Evolutionary conservation across 73 alveolate species (phyloP).

Genomic region (Tetrahymena borealis): DNA sequence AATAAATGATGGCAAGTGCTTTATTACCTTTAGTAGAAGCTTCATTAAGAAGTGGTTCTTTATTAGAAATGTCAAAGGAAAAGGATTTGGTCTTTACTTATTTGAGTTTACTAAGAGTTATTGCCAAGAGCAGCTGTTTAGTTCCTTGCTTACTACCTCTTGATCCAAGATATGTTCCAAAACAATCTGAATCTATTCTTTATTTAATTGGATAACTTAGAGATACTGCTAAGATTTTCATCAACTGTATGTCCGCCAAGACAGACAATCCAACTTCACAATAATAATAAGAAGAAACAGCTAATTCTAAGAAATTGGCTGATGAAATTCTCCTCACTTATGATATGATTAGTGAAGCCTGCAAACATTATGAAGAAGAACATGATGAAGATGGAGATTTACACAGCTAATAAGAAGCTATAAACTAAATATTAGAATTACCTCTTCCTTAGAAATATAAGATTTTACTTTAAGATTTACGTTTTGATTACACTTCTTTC

Average conservation of each 20-base stretch:
- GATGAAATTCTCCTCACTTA: slow-evolving; percentile 62
- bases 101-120: slow-evolving; percentile 67
- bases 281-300: slow-evolving; percentile 39
- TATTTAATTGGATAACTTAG: slow-evolving; percentile 58
- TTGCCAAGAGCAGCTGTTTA: slow-evolving; percentile 64
- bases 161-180: slow-evolving; percentile 83
- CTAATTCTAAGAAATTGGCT: slow-evolving; percentile 76
- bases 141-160: slow-evolving; percentile 74
- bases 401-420: slow-evolving; percentile 38
- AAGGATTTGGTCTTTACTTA: slow-evolving; percentile 69
- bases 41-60: slow-evolving; percentile 92
- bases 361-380: slow-evolving; percentile 5
- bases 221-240: slow-evolving; percentile 73
- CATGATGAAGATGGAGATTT: slow-evolving; percentile 39
- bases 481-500: slow-evolving; percentile 85
- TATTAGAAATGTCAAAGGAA: slow-evolving; percentile 93
- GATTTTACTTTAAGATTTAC: slow-evolving; percentile 53
- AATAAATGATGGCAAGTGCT: slow-evolving; percentile 70
- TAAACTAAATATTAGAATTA: slow-evolving; percentile 62
- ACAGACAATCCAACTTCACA: slow-evolving; percentile 43
- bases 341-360: slow-evolving; percentile 63
- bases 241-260: slow-evolving; percentile 51
- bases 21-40: slow-evolving; percentile 88
- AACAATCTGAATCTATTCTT: slow-evolving; percentile 74
- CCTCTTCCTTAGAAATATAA: slow-evolving; percentile 75